phyloP scores from a whole-genome alignment of 2,329 filamentous ascomycete species.

The Pseudophaeomoniella oleicola region DNA sequence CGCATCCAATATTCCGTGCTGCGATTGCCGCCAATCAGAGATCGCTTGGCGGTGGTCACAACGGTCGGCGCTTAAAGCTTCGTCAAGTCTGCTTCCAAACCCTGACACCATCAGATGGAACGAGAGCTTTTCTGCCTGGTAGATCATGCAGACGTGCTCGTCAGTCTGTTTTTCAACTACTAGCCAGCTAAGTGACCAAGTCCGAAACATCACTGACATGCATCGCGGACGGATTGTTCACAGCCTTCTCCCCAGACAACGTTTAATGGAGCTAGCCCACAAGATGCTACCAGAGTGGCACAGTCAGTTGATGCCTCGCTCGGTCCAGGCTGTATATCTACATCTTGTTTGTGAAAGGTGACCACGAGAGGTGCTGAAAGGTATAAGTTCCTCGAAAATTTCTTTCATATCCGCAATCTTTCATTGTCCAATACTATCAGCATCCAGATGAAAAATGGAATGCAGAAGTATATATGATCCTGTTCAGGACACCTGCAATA shows the following conservation, averaged over 20 bases:
- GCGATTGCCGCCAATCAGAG: no score
- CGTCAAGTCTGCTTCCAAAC: not conserved
- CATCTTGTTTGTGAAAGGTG: no score
- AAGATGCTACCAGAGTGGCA: no score
- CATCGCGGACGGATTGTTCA: not conserved
- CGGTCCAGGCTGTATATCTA: no score
- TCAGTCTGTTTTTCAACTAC: not conserved
- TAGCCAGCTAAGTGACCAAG: not conserved
- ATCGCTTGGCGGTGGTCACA: no score
- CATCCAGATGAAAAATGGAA: not conserved
- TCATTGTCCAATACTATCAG: not conserved
- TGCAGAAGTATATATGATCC: constrained; percentile 1
- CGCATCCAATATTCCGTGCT: no score
- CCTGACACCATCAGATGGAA: not conserved
- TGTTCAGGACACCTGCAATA: constrained; percentile 1
- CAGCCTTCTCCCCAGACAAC: not conserved
- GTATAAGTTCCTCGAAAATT: no score
- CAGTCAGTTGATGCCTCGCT: no score
- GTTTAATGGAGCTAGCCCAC: not conserved
- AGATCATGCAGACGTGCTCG: not conserved
- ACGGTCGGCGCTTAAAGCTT: not conserved
- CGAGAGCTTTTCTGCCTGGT: not conserved
- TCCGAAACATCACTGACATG: not conserved
- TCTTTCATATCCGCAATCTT: not conserved
- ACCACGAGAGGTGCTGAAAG: no score